Evolutionary conservation across 805 yeast species (phyloP), one percentile per base, ranked within the genome.

Genomic region (Saccharomycopsis fodiens): DNA sequence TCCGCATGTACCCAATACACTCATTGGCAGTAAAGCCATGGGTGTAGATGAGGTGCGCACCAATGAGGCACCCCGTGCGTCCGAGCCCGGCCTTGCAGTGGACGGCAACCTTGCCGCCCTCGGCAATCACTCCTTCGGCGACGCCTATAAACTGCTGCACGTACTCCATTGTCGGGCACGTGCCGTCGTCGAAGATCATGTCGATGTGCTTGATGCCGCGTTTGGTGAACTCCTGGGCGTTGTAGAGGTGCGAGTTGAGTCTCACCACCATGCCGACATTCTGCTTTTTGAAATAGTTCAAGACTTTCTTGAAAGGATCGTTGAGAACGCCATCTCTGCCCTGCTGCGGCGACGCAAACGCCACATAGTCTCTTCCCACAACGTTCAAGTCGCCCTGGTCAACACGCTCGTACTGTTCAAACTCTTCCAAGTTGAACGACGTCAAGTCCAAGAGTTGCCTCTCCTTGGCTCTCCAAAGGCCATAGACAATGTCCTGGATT

Each of bases 1-100:
- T 85, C 62, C 98, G 75, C 91, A 93, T 85, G 60, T 88, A 93
- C 1, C 91, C 96, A 56, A 93, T 93, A 63, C 96, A 93, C 64
- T 93, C 98, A 60, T 77, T 84, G 2, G 98, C 98, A 3, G 97
- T 93, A 60, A 93, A 93, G 0, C 97, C 97, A 61, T 91, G 93
- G 2, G 96, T 87, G 61, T 93, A 93, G 42, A 93, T 93, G 54
- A 93, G 70, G 63, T 91, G 96, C 0, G 98, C 98, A 4, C 98
- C 98, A 53, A 93, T 93, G 42, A 93, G 73, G 65, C 98, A 93
- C 16, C 98, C 98, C 0, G 98, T 93, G 69, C 98, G 76, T 10
- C 98, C 98, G 47, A 93, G 70, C 3, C 98, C 98, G 3, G 98
- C 98, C 61, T 93, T 91, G 70, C 98, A 93, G 63, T 93, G 98